These are phyloP conservation scores for Eucalyptus erythrocorys DNA, from an alignment of 345 rosid genomes.

Conservation along the genomic window DNA sequence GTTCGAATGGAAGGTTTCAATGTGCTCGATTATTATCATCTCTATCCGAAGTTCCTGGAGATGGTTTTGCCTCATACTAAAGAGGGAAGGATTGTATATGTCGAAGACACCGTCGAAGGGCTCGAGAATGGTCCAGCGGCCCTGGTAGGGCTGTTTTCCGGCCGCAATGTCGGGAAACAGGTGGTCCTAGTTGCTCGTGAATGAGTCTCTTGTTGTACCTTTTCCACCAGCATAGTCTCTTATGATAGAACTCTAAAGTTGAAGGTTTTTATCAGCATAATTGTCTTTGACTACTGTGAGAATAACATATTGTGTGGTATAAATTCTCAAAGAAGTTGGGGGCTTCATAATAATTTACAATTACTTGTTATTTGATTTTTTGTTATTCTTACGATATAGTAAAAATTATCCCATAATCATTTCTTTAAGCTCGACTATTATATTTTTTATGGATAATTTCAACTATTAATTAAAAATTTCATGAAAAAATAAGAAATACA, in stretches of 20 bases:
- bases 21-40: not conserved
- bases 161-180: not conserved
- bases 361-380: no score
- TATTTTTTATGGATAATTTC: not conserved
- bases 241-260: not conserved
- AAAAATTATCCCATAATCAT: no score
- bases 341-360: no score
- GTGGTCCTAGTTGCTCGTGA: not conserved
- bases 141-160: not conserved
- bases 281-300: rapidly evolving
- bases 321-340: rapidly evolving
- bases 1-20: not conserved
- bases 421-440: not conserved
- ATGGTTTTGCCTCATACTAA: not conserved
- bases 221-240: not conserved
- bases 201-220: not conserved
- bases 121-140: not conserved
- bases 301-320: no score
- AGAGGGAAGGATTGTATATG: not conserved
- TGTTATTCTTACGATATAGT: no score
- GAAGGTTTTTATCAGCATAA: no score
- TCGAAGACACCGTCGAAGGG: not conserved
- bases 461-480: not conserved
- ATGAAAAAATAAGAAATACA: not conserved
- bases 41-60: not conserved